phyloP scores from a whole-genome alignment of 306 rosid genomes.

The Carpinus fangiana region DNA sequence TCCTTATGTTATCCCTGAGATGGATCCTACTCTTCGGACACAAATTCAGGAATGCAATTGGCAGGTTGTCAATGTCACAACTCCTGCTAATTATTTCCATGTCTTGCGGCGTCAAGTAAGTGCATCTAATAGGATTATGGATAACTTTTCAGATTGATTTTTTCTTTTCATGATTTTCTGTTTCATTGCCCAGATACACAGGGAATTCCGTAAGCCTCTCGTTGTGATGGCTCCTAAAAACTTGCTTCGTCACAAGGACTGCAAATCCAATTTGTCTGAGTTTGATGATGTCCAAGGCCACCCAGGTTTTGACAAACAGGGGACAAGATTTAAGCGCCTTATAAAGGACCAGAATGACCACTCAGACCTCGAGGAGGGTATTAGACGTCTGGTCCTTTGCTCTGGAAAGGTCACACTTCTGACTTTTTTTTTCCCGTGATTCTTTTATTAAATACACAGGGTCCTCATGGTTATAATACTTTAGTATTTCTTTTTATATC shows the following conservation, averaged over 20 bases:
- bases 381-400: slow-evolving; percentile 86
- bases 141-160: background rate
- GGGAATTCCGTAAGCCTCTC: slow-evolving; percentile 95
- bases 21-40: slow-evolving; percentile 89
- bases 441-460: background rate
- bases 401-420: slow-evolving; percentile 74
- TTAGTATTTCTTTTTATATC: background rate
- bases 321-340: slow-evolving; percentile 96
- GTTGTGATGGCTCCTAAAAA: slow-evolving; percentile 96
- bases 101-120: slow-evolving; percentile 91
- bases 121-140: slow-evolving; percentile 26
- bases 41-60: slow-evolving; percentile 99
- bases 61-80: slow-evolving; percentile 95
- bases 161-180: slow-evolving; percentile 23
- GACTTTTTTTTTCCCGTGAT: background rate
- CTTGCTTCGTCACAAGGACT: slow-evolving; percentile 86
- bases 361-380: slow-evolving; percentile 78
- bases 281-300: slow-evolving; percentile 99
- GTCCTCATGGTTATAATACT: background rate
- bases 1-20: slow-evolving; percentile 89
- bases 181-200: slow-evolving; percentile 58
- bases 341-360: slow-evolving; percentile 83
- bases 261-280: slow-evolving; percentile 88
- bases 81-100: slow-evolving; percentile 98
- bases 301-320: slow-evolving; percentile 98